phyloP scores from a whole-genome alignment of 129 eudicot genomes.

The Ambrosia artemisiifolia region DNA sequence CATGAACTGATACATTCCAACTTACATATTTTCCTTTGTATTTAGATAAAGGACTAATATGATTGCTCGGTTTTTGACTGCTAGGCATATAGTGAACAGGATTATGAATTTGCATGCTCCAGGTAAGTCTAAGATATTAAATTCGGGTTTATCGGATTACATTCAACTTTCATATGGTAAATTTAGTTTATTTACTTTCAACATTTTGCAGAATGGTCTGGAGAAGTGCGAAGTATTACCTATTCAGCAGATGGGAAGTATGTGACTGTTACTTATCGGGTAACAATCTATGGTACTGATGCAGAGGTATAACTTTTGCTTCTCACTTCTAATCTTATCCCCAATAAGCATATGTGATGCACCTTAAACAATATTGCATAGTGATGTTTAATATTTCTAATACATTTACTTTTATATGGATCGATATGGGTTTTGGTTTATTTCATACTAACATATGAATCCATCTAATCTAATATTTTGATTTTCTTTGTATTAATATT shows the following conservation, averaged over 20 bases:
- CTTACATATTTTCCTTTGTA: background rate
- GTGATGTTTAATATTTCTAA: background rate
- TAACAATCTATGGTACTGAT: constrained; percentile 90
- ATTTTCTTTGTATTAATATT: background rate
- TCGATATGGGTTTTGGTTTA: background rate
- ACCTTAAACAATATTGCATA: background rate
- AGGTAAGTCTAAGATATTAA: constrained; percentile 44
- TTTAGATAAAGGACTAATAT: constrained; percentile 2
- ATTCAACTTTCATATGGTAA: background rate
- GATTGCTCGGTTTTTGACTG: background rate
- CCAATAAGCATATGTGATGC: background rate
- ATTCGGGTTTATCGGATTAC: constrained; percentile 1
- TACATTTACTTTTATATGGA: background rate
- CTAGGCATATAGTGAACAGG: constrained; percentile 87
- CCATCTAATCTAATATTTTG: background rate
- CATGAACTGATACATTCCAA: background rate
- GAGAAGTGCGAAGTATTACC: constrained; percentile 80
- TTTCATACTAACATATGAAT: background rate
- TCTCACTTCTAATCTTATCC: background rate
- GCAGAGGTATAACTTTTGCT: constrained; percentile 68
- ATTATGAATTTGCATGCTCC: constrained; percentile 97
- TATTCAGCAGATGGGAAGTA: constrained; percentile 82
- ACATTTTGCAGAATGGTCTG: constrained; percentile 82
- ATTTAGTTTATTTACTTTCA: background rate
- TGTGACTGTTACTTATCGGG: constrained; percentile 90